Base-by-base conservation (phyloP, 768 basidiomycete genomes). In the Clathrus columnatus region DNA sequence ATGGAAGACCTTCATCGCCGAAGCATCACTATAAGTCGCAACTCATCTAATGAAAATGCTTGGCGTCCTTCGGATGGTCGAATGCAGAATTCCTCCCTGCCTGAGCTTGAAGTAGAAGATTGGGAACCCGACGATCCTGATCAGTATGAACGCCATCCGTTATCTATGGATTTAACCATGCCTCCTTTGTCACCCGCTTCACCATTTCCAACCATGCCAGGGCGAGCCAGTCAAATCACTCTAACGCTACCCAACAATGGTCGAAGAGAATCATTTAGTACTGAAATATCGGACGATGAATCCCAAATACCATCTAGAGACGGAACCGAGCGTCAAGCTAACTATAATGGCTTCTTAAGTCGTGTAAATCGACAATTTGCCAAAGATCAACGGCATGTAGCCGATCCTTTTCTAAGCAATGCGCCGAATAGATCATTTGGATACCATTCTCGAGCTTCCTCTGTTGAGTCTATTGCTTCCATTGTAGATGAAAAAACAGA, bases 1-100 rank as follows among this genome's bases (percentile, higher is more conserved):
- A 88, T 84, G 76, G 93, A 96, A 71, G 93, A 95, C 68, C 90
- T 95, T 77, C 93, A 96, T 67, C 81, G 79, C 58, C 85, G 93
- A 57, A 87, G 85, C 64, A 92, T 96, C 66, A 69, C 67, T 21
- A 72, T 73, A 4, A 92, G 87, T 64, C 84, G 93, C 50, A 68
- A 70, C 26, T 20, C 81, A 1, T 90, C 92, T 23, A 86, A 82
- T 6, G 57, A 72, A 1, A 79, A 88, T 56, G 90, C 91, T 0
- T 94, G 87, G 88, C 77, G 85, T 32, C 78, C 79, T 53, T 79
- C 83, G 14, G 87, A 88, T 62, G 45, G 54, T 55, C 54, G 46
- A 5, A 29, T 27, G 17, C 54, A 62, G 46, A 48, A 27, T 14
- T 32, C 24, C 32, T 57, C 56, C 1, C 29, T 43, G n/a, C 72